phyloP scores from a whole-genome alignment of 352 stramenopile genomes.

The Pythium grandisporangium region DNA sequence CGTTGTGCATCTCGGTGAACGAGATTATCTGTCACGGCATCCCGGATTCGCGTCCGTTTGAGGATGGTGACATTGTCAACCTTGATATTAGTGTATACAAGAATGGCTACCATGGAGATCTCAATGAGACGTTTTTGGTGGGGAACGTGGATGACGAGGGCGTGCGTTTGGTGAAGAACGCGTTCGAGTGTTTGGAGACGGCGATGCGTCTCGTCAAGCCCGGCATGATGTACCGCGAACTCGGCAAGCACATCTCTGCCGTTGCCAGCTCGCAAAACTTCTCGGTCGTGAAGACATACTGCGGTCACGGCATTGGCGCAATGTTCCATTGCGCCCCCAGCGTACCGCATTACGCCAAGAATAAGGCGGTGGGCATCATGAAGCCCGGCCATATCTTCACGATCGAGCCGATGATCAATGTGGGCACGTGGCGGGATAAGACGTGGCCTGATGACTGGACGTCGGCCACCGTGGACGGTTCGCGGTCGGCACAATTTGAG shows the following conservation, averaged over 20 bases:
- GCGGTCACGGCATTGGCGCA: slow-evolving; percentile 95
- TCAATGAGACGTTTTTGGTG: slow-evolving; percentile 98
- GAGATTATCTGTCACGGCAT: slow-evolving; percentile 98
- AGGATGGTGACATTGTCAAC: slow-evolving; percentile 98
- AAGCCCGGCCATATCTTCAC: slow-evolving; percentile 98
- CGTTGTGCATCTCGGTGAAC: slow-evolving; percentile 87
- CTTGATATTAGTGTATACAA: slow-evolving; percentile 97
- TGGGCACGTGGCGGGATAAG: slow-evolving; percentile 84
- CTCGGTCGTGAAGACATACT: slow-evolving; percentile 96
- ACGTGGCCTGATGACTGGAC: slow-evolving; percentile 99
- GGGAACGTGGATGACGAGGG: slow-evolving; percentile 94
- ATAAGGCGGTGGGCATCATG: slow-evolving; percentile 97
- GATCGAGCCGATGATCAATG: slow-evolving; percentile 99
- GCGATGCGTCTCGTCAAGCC: slow-evolving; percentile 89
- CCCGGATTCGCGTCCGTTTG: slow-evolving; percentile 91
- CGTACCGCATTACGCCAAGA: slow-evolving; percentile 97
- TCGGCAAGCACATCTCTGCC: slow-evolving; percentile 92
- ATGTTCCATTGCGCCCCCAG: slow-evolving; percentile 97
- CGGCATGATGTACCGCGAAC: slow-evolving; percentile 93
- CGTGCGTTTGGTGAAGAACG: slow-evolving; percentile 88
- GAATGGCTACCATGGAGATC: slow-evolving; percentile 95
- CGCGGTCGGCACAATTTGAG: slow-evolving; percentile 95
- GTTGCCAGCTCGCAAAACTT: slow-evolving; percentile 82
- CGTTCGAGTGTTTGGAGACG: slow-evolving; percentile 90
- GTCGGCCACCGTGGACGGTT: slow-evolving; percentile 92